Percentiles rank a stretch among this genome's conserved stretches.
Evolutionary conservation across 2,329 filamentous ascomycete genomes (phyloP).

Genomic region (Alternaria gansuensis): DNA sequence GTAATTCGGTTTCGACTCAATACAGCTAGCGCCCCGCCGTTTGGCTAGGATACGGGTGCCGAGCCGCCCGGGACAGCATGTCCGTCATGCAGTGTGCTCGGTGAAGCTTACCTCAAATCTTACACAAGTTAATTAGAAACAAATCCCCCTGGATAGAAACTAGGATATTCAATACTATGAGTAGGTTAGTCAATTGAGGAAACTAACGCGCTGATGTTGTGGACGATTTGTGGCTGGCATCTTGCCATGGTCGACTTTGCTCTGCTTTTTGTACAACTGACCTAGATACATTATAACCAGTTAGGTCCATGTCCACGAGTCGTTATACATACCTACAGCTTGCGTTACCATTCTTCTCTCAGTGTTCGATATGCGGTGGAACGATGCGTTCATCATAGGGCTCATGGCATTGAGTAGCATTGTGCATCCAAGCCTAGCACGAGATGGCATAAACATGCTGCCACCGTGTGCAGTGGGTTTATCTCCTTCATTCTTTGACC

Average conservation of each 20-base stretch:
- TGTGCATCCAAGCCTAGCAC: neutral
- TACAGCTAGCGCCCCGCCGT: neutral
- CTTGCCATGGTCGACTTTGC: conserved; percentile 2
- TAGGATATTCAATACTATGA: neutral
- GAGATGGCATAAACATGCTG: neutral
- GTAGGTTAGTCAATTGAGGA: neutral
- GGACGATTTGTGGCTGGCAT: neutral
- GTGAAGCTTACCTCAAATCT: neutral
- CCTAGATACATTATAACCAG: neutral
- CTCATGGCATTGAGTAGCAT: neutral
- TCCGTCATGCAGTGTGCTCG: neutral
- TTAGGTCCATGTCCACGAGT: neutral
- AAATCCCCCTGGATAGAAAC: neutral
- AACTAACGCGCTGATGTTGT: neutral
- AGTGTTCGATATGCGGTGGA: neutral
- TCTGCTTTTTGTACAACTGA: neutral
- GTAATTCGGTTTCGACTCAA: neutral
- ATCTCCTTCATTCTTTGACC: no score
- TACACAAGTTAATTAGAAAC: neutral
- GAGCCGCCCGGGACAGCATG: conserved; percentile 3
- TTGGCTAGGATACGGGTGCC: neutral
- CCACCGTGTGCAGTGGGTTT: conserved; percentile 15
- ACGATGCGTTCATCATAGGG: neutral
- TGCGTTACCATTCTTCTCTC: neutral
- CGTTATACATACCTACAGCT: neutral